Evolutionary conservation across 441 rosid genomes (phyloP), one percentile per base, ranked within the genome.

Genomic region (Arabidopsis lyrata): DNA sequence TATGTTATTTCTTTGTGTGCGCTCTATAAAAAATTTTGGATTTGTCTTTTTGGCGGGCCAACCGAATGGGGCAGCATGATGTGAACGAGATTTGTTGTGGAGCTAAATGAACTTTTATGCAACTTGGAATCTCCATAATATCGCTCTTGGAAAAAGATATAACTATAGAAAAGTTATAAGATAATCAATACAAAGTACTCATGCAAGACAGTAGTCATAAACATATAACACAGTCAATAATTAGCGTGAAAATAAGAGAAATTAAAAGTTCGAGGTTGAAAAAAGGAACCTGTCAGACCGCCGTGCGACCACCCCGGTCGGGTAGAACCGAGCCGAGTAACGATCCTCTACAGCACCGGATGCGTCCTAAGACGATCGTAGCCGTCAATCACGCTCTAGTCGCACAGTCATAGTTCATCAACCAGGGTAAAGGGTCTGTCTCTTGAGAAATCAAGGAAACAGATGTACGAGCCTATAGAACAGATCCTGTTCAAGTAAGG

Each of bases 81-180:
- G 68, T 61, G 52, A 61, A 71, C 61, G 8, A 3, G 66, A 50
- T 39, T 71, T 60, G 75, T 71, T 61, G 61, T 7, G 53, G 65
- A 61, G 61, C 50, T 29, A 9, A 36, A 39, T 62, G 54, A 18
- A 72, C 54, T 41, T 52, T 72, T 39, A 24, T 72, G 69, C 36
- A 41, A 62, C 42, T 39, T 62, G 62, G 75, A 62, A 61, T 71
- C 53, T 61, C 52, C 53, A 24, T 10, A 24, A 14, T 57, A 34
- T 47, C 9, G 65, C 27, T 45, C 36, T 57, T 12, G 10, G 1
- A 59, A 38, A 14, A 60, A 38, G 12, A 6, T 22, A 7, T 29
- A 39, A 5, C 16, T 38, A 59, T 24, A 61, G 35, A 24, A 13
- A 36, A 18, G 12, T 59, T 59, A 36, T 10, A 12, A 59, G 47